Conservation (phyloP, 2,329 filamentous ascomycete species). For the Pseudogymnoascus sp. region DNA sequence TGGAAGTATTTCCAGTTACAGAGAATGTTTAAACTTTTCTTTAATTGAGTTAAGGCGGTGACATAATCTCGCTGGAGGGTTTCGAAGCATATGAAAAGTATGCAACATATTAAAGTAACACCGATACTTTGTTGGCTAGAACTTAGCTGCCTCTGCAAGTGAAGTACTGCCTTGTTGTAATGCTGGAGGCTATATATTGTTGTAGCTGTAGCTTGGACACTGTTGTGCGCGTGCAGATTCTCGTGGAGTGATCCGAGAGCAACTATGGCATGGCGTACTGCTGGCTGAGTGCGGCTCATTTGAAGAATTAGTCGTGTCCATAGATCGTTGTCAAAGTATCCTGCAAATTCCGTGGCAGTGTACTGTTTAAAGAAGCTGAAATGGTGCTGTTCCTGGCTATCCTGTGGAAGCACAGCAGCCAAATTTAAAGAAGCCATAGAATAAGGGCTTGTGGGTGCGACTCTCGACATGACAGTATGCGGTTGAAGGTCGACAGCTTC, state of each 20-base stretch:
- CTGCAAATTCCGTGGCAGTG: constrained; percentile 55
- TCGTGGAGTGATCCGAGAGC: constrained; percentile 22
- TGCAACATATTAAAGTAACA: not conserved
- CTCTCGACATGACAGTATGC: not conserved
- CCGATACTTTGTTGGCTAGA: not conserved
- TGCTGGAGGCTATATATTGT: not conserved
- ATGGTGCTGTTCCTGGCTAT: constrained; percentile 44
- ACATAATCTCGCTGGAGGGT: not conserved
- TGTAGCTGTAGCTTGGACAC: not conserved
- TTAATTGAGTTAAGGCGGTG: not conserved
- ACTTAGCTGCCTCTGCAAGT: not conserved
- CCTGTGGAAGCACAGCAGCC: not conserved
- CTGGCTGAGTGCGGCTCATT: constrained; percentile 14
- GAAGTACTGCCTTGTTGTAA: not conserved
- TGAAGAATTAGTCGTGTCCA: constrained; percentile 58
- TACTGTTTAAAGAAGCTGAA: constrained; percentile 54
- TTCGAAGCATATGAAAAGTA: constrained; percentile 6
- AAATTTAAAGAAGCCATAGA: not conserved
- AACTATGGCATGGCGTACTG: constrained; percentile 20
- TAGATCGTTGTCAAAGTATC: constrained; percentile 58
- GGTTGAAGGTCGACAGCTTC: not conserved
- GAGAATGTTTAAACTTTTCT: constrained; percentile 10
- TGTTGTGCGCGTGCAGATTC: not conserved
- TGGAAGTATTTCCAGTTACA: not conserved
- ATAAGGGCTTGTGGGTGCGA: not conserved